These are phyloP conservation scores for Picea sitchensis DNA, from an alignment of 75 land plant species.

Conservation along the genomic window DNA sequence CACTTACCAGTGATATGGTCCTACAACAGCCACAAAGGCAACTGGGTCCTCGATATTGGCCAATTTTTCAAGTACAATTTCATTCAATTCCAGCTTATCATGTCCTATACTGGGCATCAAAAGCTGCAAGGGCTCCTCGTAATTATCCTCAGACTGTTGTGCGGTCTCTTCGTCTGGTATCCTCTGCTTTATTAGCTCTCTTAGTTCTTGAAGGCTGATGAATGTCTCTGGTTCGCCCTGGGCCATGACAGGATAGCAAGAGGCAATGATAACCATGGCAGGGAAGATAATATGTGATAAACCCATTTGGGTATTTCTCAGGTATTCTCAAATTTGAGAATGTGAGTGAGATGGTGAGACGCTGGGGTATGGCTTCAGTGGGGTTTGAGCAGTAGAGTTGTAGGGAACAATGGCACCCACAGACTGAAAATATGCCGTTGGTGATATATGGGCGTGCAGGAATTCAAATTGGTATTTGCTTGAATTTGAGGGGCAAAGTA, in stretches of 20 bases:
- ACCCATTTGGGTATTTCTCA: neutral
- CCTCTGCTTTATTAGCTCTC: too few relatives aligned
- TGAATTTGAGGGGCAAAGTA: too few relatives aligned
- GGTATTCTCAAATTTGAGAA: neutral
- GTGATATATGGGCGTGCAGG: too few relatives aligned
- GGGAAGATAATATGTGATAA: neutral
- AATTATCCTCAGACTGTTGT: neutral
- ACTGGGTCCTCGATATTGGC: conserved; percentile 29
- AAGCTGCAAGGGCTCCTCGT: conserved; percentile 26
- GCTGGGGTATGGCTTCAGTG: neutral
- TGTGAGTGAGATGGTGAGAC: neutral
- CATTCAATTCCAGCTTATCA: conserved; percentile 36
- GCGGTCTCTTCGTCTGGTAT: neutral
- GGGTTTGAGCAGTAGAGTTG: neutral
- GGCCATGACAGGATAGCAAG: neutral
- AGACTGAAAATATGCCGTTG: too few relatives aligned
- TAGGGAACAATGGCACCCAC: too few relatives aligned
- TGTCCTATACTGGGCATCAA: conserved; percentile 35
- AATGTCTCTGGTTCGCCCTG: neutral
- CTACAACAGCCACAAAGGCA: conserved; percentile 40
- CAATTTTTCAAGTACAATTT: conserved; percentile 27
- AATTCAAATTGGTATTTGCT: too few relatives aligned
- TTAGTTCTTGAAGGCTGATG: too few relatives aligned
- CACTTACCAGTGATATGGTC: too few relatives aligned
- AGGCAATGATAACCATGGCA: neutral